Conservation (phyloP, 2,329 filamentous ascomycete genomes). For the Claviceps cyperi region DNA sequence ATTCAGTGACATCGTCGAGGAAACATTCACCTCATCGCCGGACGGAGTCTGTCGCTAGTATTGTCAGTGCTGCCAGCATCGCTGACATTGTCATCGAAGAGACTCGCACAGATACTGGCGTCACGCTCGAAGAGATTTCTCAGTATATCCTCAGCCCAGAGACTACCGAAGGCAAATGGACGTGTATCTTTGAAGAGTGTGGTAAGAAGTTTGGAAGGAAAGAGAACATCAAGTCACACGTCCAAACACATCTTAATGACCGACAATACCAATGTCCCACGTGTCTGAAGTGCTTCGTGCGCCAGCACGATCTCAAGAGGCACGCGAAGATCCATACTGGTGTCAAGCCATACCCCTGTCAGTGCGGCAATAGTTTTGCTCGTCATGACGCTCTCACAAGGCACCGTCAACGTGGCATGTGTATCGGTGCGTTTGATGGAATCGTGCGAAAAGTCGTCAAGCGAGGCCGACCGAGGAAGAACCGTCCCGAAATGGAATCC, state of each 20-base stretch:
- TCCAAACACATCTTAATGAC: conserved; percentile 95
- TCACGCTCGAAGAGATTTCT: conserved; percentile 73
- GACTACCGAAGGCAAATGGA: conserved; percentile 61
- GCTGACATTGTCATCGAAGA: conserved; percentile 50
- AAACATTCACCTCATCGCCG: conserved; percentile 31
- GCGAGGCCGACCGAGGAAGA: conserved; percentile 50
- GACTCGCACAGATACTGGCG: conserved; percentile 62
- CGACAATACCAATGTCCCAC: conserved; percentile 87
- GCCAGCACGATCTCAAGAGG: conserved; percentile 91
- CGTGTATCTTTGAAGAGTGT: conserved; percentile 64
- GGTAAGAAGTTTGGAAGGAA: conserved; percentile 88
- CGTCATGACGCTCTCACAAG: conserved; percentile 89
- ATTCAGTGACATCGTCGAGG: conserved; percentile 9
- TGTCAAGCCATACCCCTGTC: conserved; percentile 87
- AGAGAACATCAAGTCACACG: conserved; percentile 97
- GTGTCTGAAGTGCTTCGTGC: conserved; percentile 90
- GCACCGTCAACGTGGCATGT: conserved; percentile 92
- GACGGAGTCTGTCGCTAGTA: conserved; percentile 45
- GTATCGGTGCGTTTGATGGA: conserved; percentile 84
- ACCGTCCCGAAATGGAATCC: conserved; percentile 40
- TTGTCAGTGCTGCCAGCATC: conserved; percentile 43
- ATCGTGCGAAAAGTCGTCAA: conserved; percentile 45
- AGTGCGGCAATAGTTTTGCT: conserved; percentile 88
- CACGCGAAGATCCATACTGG: conserved; percentile 96
- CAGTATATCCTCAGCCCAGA: conserved; percentile 62